Evolutionary conservation across 768 basidiomycete species (phyloP).

Genomic region (Kwoniella sp.): DNA sequence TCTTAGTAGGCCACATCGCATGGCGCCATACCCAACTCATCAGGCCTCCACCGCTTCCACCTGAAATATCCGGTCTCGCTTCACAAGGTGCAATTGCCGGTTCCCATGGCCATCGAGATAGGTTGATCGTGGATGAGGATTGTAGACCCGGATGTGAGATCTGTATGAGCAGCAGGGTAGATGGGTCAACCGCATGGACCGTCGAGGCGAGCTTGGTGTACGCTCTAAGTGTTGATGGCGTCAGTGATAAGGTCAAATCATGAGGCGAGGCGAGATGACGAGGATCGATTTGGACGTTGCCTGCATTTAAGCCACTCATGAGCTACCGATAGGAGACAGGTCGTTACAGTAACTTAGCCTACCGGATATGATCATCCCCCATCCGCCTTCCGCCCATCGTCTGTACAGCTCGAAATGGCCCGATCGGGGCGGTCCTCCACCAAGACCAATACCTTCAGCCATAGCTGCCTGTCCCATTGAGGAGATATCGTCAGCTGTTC

Average conservation of each 20-base stretch:
- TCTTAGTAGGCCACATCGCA: constrained; percentile 64
- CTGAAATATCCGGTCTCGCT: constrained; percentile 38
- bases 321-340: no score
- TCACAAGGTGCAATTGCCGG: constrained; percentile 73
- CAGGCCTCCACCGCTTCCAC: constrained; percentile 30
- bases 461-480: constrained; percentile 83
- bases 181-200: neutral
- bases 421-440: constrained; percentile 72
- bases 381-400: constrained; percentile 71
- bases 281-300: constrained; percentile 51
- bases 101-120: constrained; percentile 61
- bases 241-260: constrained; percentile 33
- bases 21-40: constrained; percentile 58
- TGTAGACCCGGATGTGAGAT: constrained; percentile 79
- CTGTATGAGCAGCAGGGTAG: constrained; percentile 72
- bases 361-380: constrained; percentile 89
- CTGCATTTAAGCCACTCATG: constrained; percentile 59
- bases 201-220: constrained; percentile 22
- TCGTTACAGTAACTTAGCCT: no score
- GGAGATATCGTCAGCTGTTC: no score
- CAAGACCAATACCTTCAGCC: constrained; percentile 79
- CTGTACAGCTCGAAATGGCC: constrained; percentile 69
- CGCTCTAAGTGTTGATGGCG: constrained; percentile 16
- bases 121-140: constrained; percentile 73
- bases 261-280: constrained; percentile 39